phyloP scores from a whole-genome alignment of 1,139 yeast species.

The Taphrina pruni region DNA sequence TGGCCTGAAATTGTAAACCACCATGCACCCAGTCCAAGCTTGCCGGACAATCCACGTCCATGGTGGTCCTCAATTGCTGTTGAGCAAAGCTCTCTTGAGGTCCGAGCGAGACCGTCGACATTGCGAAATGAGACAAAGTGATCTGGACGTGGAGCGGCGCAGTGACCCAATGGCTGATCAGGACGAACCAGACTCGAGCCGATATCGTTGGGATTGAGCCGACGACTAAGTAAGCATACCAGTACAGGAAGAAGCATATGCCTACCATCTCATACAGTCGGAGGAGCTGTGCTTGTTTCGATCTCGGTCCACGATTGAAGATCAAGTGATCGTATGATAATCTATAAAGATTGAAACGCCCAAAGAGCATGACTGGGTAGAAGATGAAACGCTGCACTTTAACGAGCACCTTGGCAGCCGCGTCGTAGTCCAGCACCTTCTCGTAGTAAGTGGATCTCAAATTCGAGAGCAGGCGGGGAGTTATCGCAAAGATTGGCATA shows the following conservation, averaged over 20 bases:
- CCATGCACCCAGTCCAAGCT: conserved; percentile 93
- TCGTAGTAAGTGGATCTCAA: conserved; percentile 83
- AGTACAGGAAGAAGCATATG: conserved; percentile 67
- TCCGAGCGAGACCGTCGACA: conserved; percentile 89
- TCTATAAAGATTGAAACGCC: conserved; percentile 81
- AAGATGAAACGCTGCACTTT: conserved; percentile 73
- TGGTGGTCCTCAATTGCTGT: conserved; percentile 84
- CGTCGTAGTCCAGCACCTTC: conserved; percentile 68
- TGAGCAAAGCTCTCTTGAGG: conserved; percentile 79
- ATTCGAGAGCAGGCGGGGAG: conserved; percentile 68
- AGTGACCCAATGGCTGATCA: conserved; percentile 79
- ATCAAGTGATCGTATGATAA: conserved; percentile 79
- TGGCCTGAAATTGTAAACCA: conserved; percentile 88
- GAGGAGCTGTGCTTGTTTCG: conserved; percentile 86
- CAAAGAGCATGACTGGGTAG: conserved; percentile 80
- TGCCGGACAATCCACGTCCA: conserved; percentile 93
- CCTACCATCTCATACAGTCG: conserved; percentile 79
- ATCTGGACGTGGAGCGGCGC: conserved; percentile 93
- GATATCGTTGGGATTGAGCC: conserved; percentile 60
- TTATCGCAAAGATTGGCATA: conserved; percentile 86
- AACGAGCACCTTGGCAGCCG: conserved; percentile 62
- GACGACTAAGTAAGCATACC: conserved; percentile 76
- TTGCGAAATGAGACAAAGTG: conserved; percentile 87
- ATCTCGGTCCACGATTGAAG: conserved; percentile 74
- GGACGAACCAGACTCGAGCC: conserved; percentile 63